Percentiles rank a stretch among this genome's conserved stretches.
Conservation (phyloP, 2,329 filamentous ascomycete species). For the Fusarium sp. region DNA sequence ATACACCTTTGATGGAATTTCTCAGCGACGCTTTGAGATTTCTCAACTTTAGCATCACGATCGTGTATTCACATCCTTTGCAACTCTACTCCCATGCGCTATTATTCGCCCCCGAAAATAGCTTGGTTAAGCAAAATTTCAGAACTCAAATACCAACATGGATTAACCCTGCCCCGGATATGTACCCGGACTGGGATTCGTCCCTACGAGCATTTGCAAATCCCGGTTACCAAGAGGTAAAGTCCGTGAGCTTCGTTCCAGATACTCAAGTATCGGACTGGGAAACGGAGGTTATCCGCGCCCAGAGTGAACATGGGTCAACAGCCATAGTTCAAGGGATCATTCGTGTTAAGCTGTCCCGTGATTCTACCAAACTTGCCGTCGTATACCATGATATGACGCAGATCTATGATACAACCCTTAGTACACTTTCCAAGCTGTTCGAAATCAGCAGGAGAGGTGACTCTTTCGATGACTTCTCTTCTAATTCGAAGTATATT, state of each 20-base stretch:
- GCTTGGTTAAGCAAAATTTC: fast-evolving
- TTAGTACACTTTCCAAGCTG: too few species aligned
- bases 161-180: not conserved
- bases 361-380: too few species aligned
- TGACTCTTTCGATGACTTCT: not conserved
- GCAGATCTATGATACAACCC: too few species aligned
- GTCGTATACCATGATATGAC: too few species aligned
- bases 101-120: not conserved
- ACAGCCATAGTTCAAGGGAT: too few species aligned
- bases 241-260: not conserved
- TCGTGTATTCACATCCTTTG: not conserved
- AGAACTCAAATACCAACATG: not conserved
- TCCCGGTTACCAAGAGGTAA: not conserved
- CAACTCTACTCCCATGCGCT: not conserved
- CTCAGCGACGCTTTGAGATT: not conserved
- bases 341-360: too few species aligned
- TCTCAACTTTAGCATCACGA: not conserved
- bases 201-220: not conserved
- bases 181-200: not conserved
- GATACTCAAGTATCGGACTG: not conserved
- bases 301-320: too few species aligned
- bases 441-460: too few species aligned
- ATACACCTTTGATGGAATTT: not conserved
- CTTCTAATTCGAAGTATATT: not conserved
- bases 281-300: not conserved